Evolutionary conservation across 2,329 filamentous ascomycete genomes (phyloP).

Genomic region (Claviceps cyperi): DNA sequence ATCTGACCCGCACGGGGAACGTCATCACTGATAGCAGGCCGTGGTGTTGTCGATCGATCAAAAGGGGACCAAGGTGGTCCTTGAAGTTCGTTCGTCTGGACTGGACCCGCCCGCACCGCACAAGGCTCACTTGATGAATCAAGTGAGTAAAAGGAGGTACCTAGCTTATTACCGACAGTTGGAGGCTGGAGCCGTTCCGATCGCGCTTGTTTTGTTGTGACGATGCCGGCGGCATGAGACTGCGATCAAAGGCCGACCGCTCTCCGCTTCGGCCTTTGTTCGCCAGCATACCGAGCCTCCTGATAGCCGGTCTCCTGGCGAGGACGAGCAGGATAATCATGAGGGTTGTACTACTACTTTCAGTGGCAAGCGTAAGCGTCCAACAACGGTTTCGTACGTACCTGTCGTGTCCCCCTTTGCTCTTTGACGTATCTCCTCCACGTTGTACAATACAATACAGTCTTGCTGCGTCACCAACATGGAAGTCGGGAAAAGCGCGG

Average conservation of each 20-base stretch:
- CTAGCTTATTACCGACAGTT: too few species aligned
- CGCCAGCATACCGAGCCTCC: conserved; percentile 21
- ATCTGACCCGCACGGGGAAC: too few species aligned
- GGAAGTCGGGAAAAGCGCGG: too few species aligned
- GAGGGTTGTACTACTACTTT: conserved; percentile 16
- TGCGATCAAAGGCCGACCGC: conserved; percentile 8
- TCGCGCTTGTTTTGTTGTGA: background rate
- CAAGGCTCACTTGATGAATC: too few species aligned
- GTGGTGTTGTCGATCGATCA: too few species aligned
- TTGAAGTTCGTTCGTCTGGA: too few species aligned
- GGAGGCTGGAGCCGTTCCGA: too few species aligned
- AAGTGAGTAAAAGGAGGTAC: too few species aligned
- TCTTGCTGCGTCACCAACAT: background rate
- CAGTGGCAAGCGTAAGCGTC: conserved; percentile 42
- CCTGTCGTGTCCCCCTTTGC: background rate
- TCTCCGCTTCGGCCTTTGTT: conserved; percentile 14
- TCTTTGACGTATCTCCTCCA: background rate
- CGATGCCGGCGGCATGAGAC: conserved; percentile 12
- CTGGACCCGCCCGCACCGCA: too few species aligned
- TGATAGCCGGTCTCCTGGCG: conserved; percentile 38
- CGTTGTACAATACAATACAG: background rate
- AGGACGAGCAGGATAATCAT: conserved; percentile 31
- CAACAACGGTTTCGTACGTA: conserved; percentile 44
- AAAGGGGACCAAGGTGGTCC: too few species aligned
- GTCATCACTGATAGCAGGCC: too few species aligned